Base-by-base conservation (phyloP, 2,329 filamentous ascomycete species). In the Exophiala calicioides region DNA sequence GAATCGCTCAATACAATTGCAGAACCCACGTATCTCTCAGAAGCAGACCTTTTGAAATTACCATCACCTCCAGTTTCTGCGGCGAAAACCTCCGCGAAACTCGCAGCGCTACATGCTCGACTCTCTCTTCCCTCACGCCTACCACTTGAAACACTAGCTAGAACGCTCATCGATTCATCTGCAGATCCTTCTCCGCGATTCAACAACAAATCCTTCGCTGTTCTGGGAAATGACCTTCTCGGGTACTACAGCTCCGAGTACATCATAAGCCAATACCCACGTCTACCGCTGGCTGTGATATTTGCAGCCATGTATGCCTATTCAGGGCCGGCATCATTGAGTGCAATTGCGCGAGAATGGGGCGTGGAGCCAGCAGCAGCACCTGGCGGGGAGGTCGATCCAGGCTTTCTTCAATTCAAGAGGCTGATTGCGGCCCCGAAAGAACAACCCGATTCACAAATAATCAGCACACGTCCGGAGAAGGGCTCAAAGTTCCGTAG, bases 331-430 rank as follows among this genome's bases (percentile, higher is more conserved):
- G 80, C 82, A 57, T 83, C 90, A 1, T 77, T 97, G 35, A 74
- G 84, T 40, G 75, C 82, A 15, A 79, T 97, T 56, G 82, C 87
- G 12, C 75, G 78, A 53, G 86, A 93, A 71, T 98, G 93, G 93
- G 93, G 93, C 70, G 82, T 97, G 12, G 91, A 97, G 66, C 72
- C 77, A 32, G 91, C 88, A n/a, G 88, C 86, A 8, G 85, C 82
- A 15, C 93, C 93, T 0, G 93, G 91, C 39, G 81, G 81, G 49
- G 91, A 97, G 71, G 90, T 97, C 45, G 93, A 98, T 65, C 85
- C 90, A 0, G 93, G 91, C 4, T 75, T 95, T 43, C 75, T 98
- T 51, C 93, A 97, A 65, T 95, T 90, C 75, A 69, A 70, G 70
- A 64, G 77, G 44, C 52, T 76, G 18, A 60, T 65, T 7, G 68